Conservation (phyloP, 2,329 filamentous ascomycete species). For the Neopestalotiopsis clavispora region DNA sequence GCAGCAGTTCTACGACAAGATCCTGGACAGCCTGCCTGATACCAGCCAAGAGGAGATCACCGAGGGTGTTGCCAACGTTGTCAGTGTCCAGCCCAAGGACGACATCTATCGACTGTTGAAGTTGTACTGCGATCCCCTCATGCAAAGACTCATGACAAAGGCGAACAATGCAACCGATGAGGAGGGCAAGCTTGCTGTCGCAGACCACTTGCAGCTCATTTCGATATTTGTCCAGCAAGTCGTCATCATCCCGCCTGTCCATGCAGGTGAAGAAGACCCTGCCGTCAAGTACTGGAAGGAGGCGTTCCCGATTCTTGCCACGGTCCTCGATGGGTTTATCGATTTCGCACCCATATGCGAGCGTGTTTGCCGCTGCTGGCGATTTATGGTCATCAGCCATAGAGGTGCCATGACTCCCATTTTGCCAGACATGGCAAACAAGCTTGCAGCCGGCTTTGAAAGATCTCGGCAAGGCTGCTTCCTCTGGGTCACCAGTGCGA, state of each 20-base stretch:
- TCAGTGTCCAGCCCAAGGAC: conserved; percentile 80
- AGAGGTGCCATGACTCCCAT: conserved; percentile 86
- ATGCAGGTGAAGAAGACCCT: conserved; percentile 76
- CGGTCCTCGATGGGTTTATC: conserved; percentile 87
- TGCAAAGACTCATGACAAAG: conserved; percentile 82
- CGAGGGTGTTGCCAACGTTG: conserved; percentile 90
- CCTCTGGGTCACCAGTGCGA: conserved; percentile 96
- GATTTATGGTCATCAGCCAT: conserved; percentile 96
- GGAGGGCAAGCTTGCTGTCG: conserved; percentile 82
- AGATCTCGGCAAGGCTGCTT: conserved; percentile 92
- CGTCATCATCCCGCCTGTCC: conserved; percentile 72
- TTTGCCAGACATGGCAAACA: conserved; percentile 83
- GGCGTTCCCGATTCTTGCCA: conserved; percentile 85
- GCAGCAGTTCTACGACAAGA: conserved; percentile 89
- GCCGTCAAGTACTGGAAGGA: conserved; percentile 97
- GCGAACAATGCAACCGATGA: conserved; percentile 86
- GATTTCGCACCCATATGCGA: conserved; percentile 88
- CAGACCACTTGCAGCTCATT: conserved; percentile 90
- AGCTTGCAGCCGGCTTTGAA: conserved; percentile 84
- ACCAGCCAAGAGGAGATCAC: conserved; percentile 95
- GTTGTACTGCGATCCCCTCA: conserved; percentile 89
- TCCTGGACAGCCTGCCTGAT: conserved; percentile 83
- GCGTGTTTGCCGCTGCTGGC: conserved; percentile 92
- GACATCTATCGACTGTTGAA: conserved; percentile 87
- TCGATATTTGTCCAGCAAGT: conserved; percentile 85